Evolutionary conservation across 2,329 filamentous ascomycete species (phyloP), one percentile per base, ranked within the genome.

Genomic region (Rutstroemia sp.): DNA sequence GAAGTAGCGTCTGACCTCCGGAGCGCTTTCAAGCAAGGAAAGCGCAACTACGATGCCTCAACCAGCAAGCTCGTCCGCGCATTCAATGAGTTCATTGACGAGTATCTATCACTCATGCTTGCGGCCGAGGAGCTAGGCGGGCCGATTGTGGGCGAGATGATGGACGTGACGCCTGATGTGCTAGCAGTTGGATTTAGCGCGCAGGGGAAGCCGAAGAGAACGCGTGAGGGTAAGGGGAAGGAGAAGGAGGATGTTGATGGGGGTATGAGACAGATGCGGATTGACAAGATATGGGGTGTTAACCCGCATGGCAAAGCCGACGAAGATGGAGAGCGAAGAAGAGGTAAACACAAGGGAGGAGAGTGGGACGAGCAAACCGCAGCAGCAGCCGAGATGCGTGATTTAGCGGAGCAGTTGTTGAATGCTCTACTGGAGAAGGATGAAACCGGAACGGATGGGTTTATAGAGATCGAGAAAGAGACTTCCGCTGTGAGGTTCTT

Each of bases 61-160:
- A 86, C 84, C 1, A 73, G 75, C 1, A 76, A 73, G 44, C 73
- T 94, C 16, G 79, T 87, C 55, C 79, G 78, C 57, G 77, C 81
- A 0, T 77, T 95, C 55, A 81, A 86, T 60, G 74, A 73, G 16
- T 95, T 95, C 66, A 84, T 92, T 57, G 81, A 88, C 59, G 74
- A 82, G 45, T 79, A 82, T 42, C 77, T 95, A 1, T 87, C 87
- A 1, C 73, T 80, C 3, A 88, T 92, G 82, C 76, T 95, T 45
- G 89, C 89, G 6, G 88, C 88, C 0, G 90, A 95, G 72, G 88
- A 91, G 66, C 77, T 92, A 1, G 90, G 90, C 7, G 89, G 90
- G 0, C 89, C 90, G 0, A 86, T 91, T 10, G 88, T 92, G 0
- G 88, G 90, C 3, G 86, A 89, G 62, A 76, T 86, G 63, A 76